Percentiles rank a stretch among this genome's conserved stretches.
phyloP scores from a whole-genome alignment of 257 asterid species.

The Agastache rugosa region DNA sequence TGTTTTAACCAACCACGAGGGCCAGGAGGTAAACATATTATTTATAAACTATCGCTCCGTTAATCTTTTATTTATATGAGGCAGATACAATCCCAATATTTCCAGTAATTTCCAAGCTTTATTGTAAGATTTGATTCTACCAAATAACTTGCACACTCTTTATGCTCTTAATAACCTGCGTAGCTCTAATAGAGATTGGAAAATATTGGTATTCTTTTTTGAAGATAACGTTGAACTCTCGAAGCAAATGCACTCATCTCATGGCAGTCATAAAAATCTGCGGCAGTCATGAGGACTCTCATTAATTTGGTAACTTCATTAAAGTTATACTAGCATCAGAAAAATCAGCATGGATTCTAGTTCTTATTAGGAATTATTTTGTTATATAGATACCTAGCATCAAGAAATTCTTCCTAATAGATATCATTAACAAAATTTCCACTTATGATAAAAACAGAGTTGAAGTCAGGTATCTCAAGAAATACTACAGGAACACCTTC shows the following conservation, averaged over 20 bases:
- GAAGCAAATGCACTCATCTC: no score
- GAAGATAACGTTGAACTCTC: no score
- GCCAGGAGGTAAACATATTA: constrained; percentile 65
- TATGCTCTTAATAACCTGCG: neutral
- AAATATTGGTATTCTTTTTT: no score
- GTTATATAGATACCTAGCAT: neutral
- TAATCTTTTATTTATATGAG: neutral
- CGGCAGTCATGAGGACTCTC: no score
- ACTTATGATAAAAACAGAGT: neutral
- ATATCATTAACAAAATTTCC: neutral
- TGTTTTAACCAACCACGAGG: constrained; percentile 66
- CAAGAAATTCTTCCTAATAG: neutral
- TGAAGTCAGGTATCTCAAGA: neutral
- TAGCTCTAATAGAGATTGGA: neutral
- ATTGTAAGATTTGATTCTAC: neutral
- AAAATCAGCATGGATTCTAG: neutral
- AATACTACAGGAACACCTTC: neutral
- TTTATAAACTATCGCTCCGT: neutral
- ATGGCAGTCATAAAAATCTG: no score
- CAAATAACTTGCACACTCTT: constrained; percentile 2
- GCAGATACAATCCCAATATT: neutral
- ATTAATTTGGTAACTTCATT: no score
- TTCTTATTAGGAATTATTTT: neutral
- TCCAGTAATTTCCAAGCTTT: neutral
- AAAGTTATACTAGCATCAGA: no score